Base-by-base conservation (phyloP, 2,329 filamentous ascomycete genomes). In the Trichoderma atroviride region DNA sequence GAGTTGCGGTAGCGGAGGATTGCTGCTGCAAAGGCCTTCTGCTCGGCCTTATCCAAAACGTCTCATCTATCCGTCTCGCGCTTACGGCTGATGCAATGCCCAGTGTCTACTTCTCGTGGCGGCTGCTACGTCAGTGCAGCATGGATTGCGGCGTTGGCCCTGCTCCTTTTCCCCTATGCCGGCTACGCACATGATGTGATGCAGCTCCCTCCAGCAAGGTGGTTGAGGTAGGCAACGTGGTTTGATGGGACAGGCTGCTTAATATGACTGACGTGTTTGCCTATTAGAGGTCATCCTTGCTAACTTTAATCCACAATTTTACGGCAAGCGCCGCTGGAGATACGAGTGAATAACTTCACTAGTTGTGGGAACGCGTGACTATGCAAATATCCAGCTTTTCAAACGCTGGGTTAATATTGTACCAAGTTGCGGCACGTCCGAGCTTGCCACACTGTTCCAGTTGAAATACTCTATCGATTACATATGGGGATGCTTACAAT, bases 131-230 rank as follows among this genome's bases (percentile, higher is more conserved):
- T 55, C 35, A 60, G 43, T 57, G 9, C 43, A 55, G 13, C 24
- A 9, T 50, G 22, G 40, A 24, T 22, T 3, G 37, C 9, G 27
- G 31, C 33, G 37, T 16, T 37, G 27, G 47, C 27, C 35, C 55
- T 31, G n/a, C 29, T 24, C 10, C 29, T 52, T 19, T 24, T 10
- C 55, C 37, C 33, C 29, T 22, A 5, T 31, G 24, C 24, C 65
- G 65, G 65, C 43, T 68, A 68, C 53, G 47, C 56, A 61, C 65
- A 68, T 60, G 43, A 68, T 60, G 16, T 53, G 64, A 40, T 40
- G 64, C 33, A 59, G 29, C 35, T 31, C n/a, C 55, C 40, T 53
- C n/a, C 37, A 47, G 9, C 24, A 31, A 35, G 40, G 13, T 9
- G 22, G 13, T 33, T 31, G 33, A 47, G 53, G 40, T 31, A 14